phyloP scores from a whole-genome alignment of 2,329 filamentous ascomycete genomes.

The Xylaria arbuscula region DNA sequence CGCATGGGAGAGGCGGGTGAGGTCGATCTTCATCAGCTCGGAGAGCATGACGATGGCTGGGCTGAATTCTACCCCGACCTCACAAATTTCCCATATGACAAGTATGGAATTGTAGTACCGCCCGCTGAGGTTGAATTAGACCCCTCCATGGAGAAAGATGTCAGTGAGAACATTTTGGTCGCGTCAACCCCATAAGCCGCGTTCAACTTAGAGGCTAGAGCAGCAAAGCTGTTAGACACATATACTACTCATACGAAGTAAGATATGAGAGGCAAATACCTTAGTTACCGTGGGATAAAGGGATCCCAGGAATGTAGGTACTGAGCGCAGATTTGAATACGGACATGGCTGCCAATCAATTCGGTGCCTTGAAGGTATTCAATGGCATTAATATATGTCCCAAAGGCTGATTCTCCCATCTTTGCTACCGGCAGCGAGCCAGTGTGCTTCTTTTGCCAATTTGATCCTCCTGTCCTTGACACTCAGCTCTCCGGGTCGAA shows the following conservation, averaged over 20 bases:
- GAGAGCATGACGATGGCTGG: constrained; percentile 70
- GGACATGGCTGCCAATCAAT: background rate
- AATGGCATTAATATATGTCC: constrained; percentile 80
- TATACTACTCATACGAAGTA: background rate
- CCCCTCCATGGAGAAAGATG: constrained; percentile 56
- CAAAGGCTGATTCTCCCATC: constrained; percentile 96
- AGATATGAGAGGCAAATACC: background rate
- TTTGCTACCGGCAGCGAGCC: constrained; percentile 90
- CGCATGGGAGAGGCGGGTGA: constrained; percentile 74
- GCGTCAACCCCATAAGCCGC: constrained; percentile 8
- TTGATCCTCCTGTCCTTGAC: constrained; percentile 73
- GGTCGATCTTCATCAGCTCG: constrained; percentile 66
- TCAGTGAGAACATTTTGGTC: constrained; percentile 41
- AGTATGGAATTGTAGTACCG: constrained; percentile 67
- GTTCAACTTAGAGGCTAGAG: background rate
- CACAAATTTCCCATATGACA: constrained; percentile 67
- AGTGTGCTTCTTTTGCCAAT: constrained; percentile 79
- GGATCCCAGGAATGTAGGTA: background rate
- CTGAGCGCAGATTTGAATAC: constrained; percentile 7
- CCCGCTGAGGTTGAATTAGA: constrained; percentile 57
- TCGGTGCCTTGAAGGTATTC: background rate
- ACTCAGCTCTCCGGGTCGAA: constrained; percentile 53
- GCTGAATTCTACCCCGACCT: constrained; percentile 64
- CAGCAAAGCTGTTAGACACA: background rate
- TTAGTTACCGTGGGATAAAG: background rate